phyloP scores from a whole-genome alignment of 129 eudicot genomes.

The Gnaphalium uliginosum region DNA sequence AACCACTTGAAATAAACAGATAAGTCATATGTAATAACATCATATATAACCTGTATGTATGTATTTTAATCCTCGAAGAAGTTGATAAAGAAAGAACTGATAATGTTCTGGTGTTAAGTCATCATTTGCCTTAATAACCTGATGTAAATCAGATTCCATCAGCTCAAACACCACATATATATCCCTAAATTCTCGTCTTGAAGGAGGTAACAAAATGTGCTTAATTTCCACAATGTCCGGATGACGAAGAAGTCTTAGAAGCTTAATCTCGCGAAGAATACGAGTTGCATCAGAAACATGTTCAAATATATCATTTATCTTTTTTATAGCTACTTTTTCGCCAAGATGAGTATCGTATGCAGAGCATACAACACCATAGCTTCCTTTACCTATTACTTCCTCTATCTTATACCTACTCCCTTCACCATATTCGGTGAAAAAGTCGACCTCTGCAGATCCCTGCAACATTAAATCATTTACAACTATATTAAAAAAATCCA shows the following conservation, averaged over 20 bases:
- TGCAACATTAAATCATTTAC: constrained; percentile 31
- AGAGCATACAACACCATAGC: constrained; percentile 94
- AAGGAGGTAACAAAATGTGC: constrained; percentile 90
- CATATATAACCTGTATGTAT: constrained; percentile 77
- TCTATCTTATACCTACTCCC: constrained; percentile 88
- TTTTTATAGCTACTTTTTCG: constrained; percentile 92
- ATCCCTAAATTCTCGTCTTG: constrained; percentile 87
- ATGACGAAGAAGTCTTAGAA: constrained; percentile 94
- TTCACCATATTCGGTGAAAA: constrained; percentile 97
- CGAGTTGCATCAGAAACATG: constrained; percentile 98
- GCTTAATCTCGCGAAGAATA: constrained; percentile 93
- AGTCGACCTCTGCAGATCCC: constrained; percentile 82
- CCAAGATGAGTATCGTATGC: constrained; percentile 97
- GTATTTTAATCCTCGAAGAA: constrained; percentile 88
- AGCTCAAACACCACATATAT: constrained; percentile 94
- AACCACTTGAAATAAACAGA: constrained; percentile 3
- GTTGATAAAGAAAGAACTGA: constrained; percentile 92
- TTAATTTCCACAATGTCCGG: constrained; percentile 96
- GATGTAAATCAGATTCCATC: constrained; percentile 96
- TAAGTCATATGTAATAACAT: background rate
- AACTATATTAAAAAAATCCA: background rate
- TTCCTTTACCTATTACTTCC: constrained; percentile 97
- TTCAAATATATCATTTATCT: constrained; percentile 89
- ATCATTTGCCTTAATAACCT: constrained; percentile 94
- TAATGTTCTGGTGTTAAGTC: constrained; percentile 95